Evolutionary conservation across 31 red algal genomes (phyloP), one percentile per base, ranked within the genome.

Genomic region (Asparagopsis taxiformis): DNA sequence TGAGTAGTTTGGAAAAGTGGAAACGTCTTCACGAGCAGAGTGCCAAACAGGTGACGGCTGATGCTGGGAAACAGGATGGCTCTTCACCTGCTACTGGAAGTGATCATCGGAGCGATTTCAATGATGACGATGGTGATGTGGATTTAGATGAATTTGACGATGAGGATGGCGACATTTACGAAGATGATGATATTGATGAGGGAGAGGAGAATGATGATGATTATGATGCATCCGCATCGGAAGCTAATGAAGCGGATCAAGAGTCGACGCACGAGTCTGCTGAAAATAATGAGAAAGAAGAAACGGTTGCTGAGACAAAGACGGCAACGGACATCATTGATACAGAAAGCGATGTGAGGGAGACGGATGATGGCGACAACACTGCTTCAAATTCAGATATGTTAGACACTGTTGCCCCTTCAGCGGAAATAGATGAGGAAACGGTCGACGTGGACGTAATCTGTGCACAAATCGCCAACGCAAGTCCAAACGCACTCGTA

Each of bases 401-500:
- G 44, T 17, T 17, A 49, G 17, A 49, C 44, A 49, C 44, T 49
- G 32, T 20, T 22, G 6, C 32, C 25, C 35, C 37, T 32, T 38
- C 20, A 2, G 55, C 23, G n/a, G 13, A 8, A 8, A 26, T 41
- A 21, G 59, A 67, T 4, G 46, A 39, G 6, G 24, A n/a, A n/a
- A n/a, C n/a, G n/a, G n/a, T 75, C 24, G 70, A 75, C 60, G 34
- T 75, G 17, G 82, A 86, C 48, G 35, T 19, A 25, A 20, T 86
- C 1, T 86, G 82, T 50, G 62, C 82, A 19, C 39, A 57, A n/a
- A 30, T 86, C 31, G 70, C 31, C 5, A 69, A 39, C 38, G 54
- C 36, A 7, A 60, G 82, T 36, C 51, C 51, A 10, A 86, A 86
- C 55, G 29, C 58, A 25, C 38, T 86, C 31, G 46, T 60, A 2